A percentile compares a stretch with the other conserved stretches of the same genome.
Evolutionary conservation across 2,329 filamentous ascomycete genomes (phyloP).

Genomic region (Beauveria sp.): DNA sequence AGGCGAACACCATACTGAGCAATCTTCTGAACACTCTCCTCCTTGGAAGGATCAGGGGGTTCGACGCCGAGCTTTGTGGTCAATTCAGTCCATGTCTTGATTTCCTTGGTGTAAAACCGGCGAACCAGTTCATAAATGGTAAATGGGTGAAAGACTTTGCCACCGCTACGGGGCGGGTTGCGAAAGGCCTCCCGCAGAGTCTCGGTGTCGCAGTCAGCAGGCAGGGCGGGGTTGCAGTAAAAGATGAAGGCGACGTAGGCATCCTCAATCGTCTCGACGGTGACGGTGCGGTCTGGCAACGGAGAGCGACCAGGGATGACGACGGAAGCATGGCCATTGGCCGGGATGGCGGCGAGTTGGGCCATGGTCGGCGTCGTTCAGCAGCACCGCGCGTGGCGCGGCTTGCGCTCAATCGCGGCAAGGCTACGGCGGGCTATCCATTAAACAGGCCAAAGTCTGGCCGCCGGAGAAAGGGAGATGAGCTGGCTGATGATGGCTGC

Average conservation of each 20-base stretch:
- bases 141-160: conserved; percentile 76
- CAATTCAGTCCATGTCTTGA: conserved; percentile 89
- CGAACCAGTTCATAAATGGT: conserved; percentile 70
- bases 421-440: background rate
- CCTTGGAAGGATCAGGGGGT: conserved; percentile 70
- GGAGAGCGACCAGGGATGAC: conserved; percentile 16
- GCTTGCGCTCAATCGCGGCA: background rate
- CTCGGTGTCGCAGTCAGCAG: conserved; percentile 56
- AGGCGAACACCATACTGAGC: conserved; percentile 89
- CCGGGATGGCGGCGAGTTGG: background rate
- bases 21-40: conserved; percentile 86
- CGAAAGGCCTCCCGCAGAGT: conserved; percentile 70
- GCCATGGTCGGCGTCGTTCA: background rate
- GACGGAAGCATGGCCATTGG: background rate
- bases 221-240: conserved; percentile 79
- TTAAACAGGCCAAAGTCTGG: background rate
- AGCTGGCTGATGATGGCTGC: too few species aligned
- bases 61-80: conserved; percentile 84
- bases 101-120: conserved; percentile 70
- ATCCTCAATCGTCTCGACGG: conserved; percentile 65
- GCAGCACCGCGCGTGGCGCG: background rate
- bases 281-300: conserved; percentile 62
- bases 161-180: conserved; percentile 75
- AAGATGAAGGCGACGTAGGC: conserved; percentile 80
- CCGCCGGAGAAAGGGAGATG: background rate